Percentiles rank a stretch among this genome's conserved stretches.
These are phyloP conservation scores for Kurtzmaniella quercitrusa DNA, from an alignment of 1,139 yeast species.

Conservation along the genomic window DNA sequence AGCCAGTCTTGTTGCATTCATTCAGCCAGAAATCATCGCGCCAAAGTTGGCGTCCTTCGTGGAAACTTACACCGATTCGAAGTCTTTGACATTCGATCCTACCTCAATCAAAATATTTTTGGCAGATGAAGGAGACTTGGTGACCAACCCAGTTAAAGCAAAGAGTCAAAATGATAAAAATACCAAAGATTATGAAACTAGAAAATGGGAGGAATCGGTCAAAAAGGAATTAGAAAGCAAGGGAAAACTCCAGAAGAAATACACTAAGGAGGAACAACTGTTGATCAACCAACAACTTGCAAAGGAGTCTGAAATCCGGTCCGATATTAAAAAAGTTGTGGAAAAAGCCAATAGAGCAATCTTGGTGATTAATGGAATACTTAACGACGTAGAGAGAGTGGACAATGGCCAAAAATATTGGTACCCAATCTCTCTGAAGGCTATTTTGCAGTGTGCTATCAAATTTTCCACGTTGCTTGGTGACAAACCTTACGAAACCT, in stretches of 20 bases:
- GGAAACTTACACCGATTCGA: conserved; percentile 22
- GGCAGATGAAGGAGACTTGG: conserved; percentile 66
- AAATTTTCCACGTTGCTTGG: conserved; percentile 38
- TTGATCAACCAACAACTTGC: conserved; percentile 56
- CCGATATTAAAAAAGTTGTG: conserved; percentile 34
- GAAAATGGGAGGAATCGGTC: conserved; percentile 85
- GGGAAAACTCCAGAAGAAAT: conserved; percentile 44
- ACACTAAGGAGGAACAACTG: conserved; percentile 72
- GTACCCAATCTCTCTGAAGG: conserved; percentile 62
- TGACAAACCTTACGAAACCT: conserved; percentile 29
- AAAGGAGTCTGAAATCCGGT: conserved; percentile 56
- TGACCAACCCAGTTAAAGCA: conserved; percentile 54
- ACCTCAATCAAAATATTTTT: conserved; percentile 55
- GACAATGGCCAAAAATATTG: conserved; percentile 70
- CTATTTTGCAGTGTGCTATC: conserved; percentile 38
- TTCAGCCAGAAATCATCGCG: conserved; percentile 58
- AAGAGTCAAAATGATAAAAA: conserved; percentile 50
- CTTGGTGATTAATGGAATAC: conserved; percentile 49
- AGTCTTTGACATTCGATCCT: conserved; percentile 18
- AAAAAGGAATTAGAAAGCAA: conserved; percentile 69
- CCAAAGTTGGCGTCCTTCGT: conserved; percentile 47
- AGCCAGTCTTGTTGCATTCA: conserved; percentile 63
- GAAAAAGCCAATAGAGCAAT: conserved; percentile 45
- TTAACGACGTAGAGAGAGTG: conserved; percentile 44
- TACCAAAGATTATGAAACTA: conserved; percentile 76